Base-by-base conservation (phyloP, 2,329 filamentous ascomycete genomes). In the Capronia americana region DNA sequence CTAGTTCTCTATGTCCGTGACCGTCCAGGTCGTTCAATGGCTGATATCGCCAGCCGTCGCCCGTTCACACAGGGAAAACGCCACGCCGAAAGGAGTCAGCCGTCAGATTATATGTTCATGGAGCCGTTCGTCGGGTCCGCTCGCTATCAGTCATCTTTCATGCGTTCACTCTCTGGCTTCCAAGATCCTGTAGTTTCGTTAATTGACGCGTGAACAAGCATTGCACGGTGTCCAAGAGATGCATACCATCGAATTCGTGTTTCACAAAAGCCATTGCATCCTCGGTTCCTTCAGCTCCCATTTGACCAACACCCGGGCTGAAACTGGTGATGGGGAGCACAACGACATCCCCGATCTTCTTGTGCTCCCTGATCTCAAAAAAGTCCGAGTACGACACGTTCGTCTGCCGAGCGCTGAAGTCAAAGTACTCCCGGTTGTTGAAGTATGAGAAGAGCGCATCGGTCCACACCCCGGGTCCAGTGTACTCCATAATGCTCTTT, bases 221-320 rank as follows among this genome's bases (percentile, higher is more conserved):
- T 24, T 14, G 26, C 28, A 20, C 51, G 34, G 24, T 12, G 14
- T 26, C 14, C 30, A 46, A 6, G 54, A 50, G 59, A 17, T 32
- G 53, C 85, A 72, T 82, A 96, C 94, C 95, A 83, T 96, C 92
- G 78, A 99, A 99, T 63, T 93, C 89, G 80, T 99, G 95, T 81
- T 95, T 93, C 68, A 99, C 95, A 83, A 96, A 98, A 1, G 95
- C 95, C 92, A 97, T 94, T 0, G 93, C 92, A 76, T 98, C 90
- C 72, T 97, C 92, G 50, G 89, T 85, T 69, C 96, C 93, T 74
- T 90, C 89, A 54, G 95, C 91, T 12, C 91, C 92, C 93, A 97
- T 98, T 77, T 97, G 93, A 73, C 89, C 87, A 53, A 98, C 92
- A 28, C 95, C 95, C 0, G 95, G 95, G 74, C 93, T 97, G 83